Percentiles rank a stretch among this genome's conserved stretches.
These are phyloP conservation scores for Colletotrichum sp. DNA, from an alignment of 2,329 filamentous ascomycete species.

Conservation along the genomic window DNA sequence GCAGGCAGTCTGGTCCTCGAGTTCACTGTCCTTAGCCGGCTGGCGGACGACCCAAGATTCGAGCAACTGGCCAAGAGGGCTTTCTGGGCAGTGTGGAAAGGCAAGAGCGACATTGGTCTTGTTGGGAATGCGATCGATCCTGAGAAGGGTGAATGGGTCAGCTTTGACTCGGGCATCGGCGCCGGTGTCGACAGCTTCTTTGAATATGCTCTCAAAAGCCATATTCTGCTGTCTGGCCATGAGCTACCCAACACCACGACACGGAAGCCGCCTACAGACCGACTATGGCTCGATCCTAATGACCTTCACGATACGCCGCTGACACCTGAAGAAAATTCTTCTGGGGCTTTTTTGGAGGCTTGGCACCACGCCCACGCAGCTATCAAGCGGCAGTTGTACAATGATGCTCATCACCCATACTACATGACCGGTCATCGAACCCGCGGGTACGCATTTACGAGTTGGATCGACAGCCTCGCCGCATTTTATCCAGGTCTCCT, in stretches of 20 bases:
- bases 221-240: constrained; percentile 85
- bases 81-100: constrained; percentile 96
- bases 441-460: constrained; percentile 86
- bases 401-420: constrained; percentile 84
- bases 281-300: constrained; percentile 67
- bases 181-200: constrained; percentile 98
- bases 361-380: constrained; percentile 88
- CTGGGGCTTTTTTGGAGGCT: constrained; percentile 78
- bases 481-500: constrained; percentile 94
- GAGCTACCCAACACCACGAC: constrained; percentile 58
- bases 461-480: constrained; percentile 95
- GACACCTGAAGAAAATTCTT: constrained; percentile 68
- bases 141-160: constrained; percentile 88
- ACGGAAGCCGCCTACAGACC: constrained; percentile 36
- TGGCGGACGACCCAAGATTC: constrained; percentile 87
- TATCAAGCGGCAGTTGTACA: constrained; percentile 91
- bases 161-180: constrained; percentile 89
- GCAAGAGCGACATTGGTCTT: constrained; percentile 83
- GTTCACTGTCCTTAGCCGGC: constrained; percentile 86
- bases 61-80: constrained; percentile 89
- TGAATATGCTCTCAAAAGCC: constrained; percentile 94
- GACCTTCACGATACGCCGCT: constrained; percentile 60
- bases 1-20: constrained; percentile 96
- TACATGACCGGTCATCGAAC: constrained; percentile 89
- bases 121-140: constrained; percentile 93